Conservation (phyloP, 805 yeast genomes). For the Teunomyces kruisii region DNA sequence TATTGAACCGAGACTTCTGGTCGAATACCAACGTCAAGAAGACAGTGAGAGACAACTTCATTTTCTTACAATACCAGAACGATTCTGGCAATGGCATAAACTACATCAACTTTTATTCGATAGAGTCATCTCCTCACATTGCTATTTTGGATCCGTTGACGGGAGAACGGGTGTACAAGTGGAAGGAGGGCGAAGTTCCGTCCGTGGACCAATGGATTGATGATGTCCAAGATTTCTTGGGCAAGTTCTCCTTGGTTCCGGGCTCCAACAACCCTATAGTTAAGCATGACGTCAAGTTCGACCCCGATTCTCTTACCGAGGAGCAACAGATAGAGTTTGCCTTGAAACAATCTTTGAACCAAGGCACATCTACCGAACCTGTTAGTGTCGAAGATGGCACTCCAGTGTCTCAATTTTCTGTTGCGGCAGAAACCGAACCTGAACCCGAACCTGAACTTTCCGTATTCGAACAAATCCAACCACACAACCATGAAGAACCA, state of each 20-base stretch:
- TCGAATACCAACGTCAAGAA: slow-evolving; percentile 64
- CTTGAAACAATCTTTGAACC: slow-evolving; percentile 58
- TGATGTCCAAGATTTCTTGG: slow-evolving; percentile 70
- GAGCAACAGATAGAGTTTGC: slow-evolving; percentile 84
- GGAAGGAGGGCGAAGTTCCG: slow-evolving; percentile 69
- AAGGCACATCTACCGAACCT: slow-evolving; percentile 20
- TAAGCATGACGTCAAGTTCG: slow-evolving; percentile 56
- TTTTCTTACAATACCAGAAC: slow-evolving; percentile 81
- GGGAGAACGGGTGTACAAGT: slow-evolving; percentile 79
- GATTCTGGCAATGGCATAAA: slow-evolving; percentile 74
- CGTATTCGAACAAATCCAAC: slow-evolving; percentile 48
- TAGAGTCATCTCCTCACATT: slow-evolving; percentile 77
- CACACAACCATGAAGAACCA: slow-evolving; percentile 65
- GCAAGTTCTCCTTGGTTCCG: slow-evolving; percentile 62
- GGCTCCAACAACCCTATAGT: slow-evolving; percentile 65
- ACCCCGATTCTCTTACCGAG: slow-evolving; percentile 68
- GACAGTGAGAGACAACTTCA: slow-evolving; percentile 62
- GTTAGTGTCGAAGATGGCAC: slow-evolving; percentile 13
- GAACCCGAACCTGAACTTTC: slow-evolving; percentile 24
- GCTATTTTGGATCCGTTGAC: slow-evolving; percentile 93
- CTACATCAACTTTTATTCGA: slow-evolving; percentile 71
- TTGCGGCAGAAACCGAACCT: slow-evolving; percentile 3
- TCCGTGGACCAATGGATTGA: slow-evolving; percentile 57
- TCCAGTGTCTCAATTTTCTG: too few species aligned
- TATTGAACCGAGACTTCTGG: slow-evolving; percentile 93